Conservation (phyloP, 202 grass and related monocot species). For the Setaria viridis region DNA sequence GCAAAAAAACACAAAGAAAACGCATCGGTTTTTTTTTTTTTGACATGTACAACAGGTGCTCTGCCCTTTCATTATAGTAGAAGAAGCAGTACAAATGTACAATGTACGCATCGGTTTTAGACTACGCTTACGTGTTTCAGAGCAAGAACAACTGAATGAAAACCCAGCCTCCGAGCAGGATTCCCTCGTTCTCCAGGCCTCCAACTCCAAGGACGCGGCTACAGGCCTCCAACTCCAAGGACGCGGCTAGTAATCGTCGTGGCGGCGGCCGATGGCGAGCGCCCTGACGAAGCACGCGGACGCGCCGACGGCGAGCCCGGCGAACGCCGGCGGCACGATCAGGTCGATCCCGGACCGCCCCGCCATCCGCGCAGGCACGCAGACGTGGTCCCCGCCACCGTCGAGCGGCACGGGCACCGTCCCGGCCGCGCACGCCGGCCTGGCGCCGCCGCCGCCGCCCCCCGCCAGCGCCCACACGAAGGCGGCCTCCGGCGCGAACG, state of each 20-base stretch:
- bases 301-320: slow-evolving; percentile 70
- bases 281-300: slow-evolving; percentile 76
- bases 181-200: background rate
- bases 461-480: slow-evolving; percentile 71
- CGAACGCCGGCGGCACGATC: slow-evolving; percentile 74
- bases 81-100: too few species aligned
- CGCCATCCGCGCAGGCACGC: slow-evolving; percentile 66
- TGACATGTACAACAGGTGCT: too few species aligned
- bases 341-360: slow-evolving; percentile 56
- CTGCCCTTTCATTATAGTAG: too few species aligned
- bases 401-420: slow-evolving; percentile 66
- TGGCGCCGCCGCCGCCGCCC: background rate
- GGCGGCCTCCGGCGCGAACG: slow-evolving; percentile 74
- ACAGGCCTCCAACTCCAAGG: background rate
- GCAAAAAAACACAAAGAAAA: background rate
- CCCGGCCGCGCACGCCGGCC: slow-evolving; percentile 16
- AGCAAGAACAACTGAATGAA: background rate
- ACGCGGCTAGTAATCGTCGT: slow-evolving; percentile 9
- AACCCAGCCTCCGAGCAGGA: background rate
- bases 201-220: background rate
- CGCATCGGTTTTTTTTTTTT: too few species aligned
- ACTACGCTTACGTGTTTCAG: background rate
- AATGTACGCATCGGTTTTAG: too few species aligned
- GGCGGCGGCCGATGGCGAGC: slow-evolving; percentile 55
- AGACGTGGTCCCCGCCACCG: slow-evolving; percentile 60